Percentiles rank a stretch among this genome's conserved stretches.
These are phyloP conservation scores for Aspergillus sparsus DNA, from an alignment of 495 filamentous ascomycete species.

Conservation along the genomic window DNA sequence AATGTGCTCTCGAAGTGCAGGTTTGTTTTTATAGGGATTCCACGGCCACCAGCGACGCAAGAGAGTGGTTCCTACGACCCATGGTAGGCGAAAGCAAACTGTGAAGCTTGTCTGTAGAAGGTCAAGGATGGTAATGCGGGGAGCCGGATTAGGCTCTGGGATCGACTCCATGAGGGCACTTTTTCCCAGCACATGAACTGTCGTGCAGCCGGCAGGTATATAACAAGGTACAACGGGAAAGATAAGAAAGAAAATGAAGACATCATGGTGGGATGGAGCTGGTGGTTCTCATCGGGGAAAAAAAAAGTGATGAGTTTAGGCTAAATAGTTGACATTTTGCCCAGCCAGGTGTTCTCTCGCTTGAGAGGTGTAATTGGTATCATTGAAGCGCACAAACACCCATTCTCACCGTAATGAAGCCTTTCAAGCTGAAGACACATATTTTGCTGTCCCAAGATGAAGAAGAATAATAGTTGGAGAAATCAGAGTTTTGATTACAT, in stretches of 20 bases:
- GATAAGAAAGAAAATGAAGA: too few species aligned
- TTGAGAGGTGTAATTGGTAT: not conserved
- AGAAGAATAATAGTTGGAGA: not conserved
- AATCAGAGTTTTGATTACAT: not conserved
- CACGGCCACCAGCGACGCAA: conserved; percentile 20
- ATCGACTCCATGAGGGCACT: conserved; percentile 8
- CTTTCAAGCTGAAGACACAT: too few species aligned
- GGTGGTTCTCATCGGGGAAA: too few species aligned
- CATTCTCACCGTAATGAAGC: not conserved
- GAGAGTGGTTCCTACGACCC: conserved; percentile 18
- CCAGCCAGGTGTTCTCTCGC: not conserved
- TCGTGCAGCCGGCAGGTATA: too few species aligned
- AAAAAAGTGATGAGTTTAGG: not conserved
- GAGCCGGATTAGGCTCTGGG: conserved; percentile 18
- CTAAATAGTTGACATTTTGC: not conserved
- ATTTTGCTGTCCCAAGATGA: too few species aligned
- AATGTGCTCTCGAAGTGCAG: conserved; percentile 21
- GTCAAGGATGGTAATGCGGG: conserved; percentile 8
- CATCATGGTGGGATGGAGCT: too few species aligned
- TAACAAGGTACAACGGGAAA: too few species aligned
- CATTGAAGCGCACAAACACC: not conserved
- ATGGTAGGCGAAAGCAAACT: conserved; percentile 18
- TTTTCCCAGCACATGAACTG: too few species aligned
- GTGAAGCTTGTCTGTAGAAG: conserved; percentile 14
- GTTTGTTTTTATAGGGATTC: conserved; percentile 18